Percentiles rank a stretch among this genome's conserved stretches.
Evolutionary conservation across 2,329 filamentous ascomycete species (phyloP).

Genomic region (Neonectria ditissima): DNA sequence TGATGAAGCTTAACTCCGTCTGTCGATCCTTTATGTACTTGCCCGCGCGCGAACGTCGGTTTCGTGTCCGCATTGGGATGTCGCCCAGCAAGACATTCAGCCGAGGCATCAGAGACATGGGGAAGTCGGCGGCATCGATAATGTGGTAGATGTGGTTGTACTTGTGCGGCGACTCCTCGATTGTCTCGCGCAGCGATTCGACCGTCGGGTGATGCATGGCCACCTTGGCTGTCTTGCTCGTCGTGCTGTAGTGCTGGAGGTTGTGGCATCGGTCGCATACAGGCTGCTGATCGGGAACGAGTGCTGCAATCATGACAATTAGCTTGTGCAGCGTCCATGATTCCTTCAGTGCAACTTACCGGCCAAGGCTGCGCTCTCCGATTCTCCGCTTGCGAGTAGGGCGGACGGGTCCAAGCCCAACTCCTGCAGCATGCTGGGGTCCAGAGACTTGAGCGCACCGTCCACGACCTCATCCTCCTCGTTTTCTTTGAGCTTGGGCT

Average conservation of each 20-base stretch:
- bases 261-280: constrained; percentile 91
- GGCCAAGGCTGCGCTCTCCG: constrained; percentile 34
- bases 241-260: constrained; percentile 79
- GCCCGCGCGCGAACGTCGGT: constrained; percentile 77
- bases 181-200: constrained; percentile 83
- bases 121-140: constrained; percentile 95
- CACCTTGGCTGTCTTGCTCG: constrained; percentile 55
- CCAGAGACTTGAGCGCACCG: constrained; percentile 57
- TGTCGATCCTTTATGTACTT: constrained; percentile 76
- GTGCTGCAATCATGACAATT: constrained; percentile 29
- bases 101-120: constrained; percentile 87
- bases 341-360: constrained; percentile 25
- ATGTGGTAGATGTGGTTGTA: constrained; percentile 97
- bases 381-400: constrained; percentile 49
- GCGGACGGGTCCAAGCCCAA: constrained; percentile 60
- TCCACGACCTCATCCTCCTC: constrained; percentile 62
- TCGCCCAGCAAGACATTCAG: constrained; percentile 78
- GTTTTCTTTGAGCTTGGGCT: constrained; percentile 28
- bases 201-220: constrained; percentile 85
- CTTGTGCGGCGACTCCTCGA: constrained; percentile 88
- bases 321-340: constrained; percentile 9
- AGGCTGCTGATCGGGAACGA: constrained; percentile 57
- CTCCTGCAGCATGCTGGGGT: constrained; percentile 55
- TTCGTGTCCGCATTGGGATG: constrained; percentile 80
- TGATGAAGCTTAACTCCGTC: constrained; percentile 88